Conservation (phyloP, 2,329 filamentous ascomycete species). For the Aureobasidium namibiae region DNA sequence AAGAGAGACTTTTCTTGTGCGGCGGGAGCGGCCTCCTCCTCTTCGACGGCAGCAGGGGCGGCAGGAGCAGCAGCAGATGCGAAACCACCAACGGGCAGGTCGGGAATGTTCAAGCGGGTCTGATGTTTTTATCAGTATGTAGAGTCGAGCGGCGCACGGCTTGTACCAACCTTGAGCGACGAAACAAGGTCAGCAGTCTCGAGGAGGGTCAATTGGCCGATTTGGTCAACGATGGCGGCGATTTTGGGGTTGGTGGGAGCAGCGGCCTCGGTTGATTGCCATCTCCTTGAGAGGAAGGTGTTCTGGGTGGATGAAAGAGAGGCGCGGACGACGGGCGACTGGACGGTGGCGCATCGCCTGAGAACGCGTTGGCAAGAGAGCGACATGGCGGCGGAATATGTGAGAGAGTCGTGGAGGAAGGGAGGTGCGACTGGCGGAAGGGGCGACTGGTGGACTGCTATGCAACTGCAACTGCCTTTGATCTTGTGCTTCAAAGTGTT, state of each 20-base stretch:
- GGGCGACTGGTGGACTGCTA: neutral
- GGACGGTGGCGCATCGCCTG: slow-evolving; percentile 33
- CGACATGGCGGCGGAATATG: slow-evolving; percentile 30
- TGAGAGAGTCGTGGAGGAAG: slow-evolving; percentile 4
- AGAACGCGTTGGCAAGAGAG: slow-evolving; percentile 35
- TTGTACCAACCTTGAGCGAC: slow-evolving; percentile 72
- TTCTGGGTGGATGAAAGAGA: slow-evolving; percentile 9
- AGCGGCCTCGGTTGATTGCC: slow-evolving; percentile 72
- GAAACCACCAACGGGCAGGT: slow-evolving; percentile 91
- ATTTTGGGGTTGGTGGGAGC: slow-evolving; percentile 74
- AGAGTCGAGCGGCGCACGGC: slow-evolving; percentile 10
- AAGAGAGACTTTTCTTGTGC: slow-evolving; percentile 94
- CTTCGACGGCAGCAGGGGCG: slow-evolving; percentile 59
- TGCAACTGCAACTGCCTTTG: neutral
- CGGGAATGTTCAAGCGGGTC: slow-evolving; percentile 94
- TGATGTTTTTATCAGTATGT: slow-evolving; percentile 32
- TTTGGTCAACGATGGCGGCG: slow-evolving; percentile 89
- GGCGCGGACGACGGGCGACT: slow-evolving; percentile 17
- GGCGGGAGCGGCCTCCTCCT: slow-evolving; percentile 80
- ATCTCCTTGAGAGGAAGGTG: slow-evolving; percentile 50
- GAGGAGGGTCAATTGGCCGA: slow-evolving; percentile 92
- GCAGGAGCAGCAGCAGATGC: slow-evolving; percentile 56
- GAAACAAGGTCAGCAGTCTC: slow-evolving; percentile 96
- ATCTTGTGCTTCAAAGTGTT: slow-evolving; percentile 8
- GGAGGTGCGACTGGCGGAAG: slow-evolving; percentile 7